Base-by-base conservation (phyloP, 352 stramenopile genomes). In the Aphanomyces astaci region DNA sequence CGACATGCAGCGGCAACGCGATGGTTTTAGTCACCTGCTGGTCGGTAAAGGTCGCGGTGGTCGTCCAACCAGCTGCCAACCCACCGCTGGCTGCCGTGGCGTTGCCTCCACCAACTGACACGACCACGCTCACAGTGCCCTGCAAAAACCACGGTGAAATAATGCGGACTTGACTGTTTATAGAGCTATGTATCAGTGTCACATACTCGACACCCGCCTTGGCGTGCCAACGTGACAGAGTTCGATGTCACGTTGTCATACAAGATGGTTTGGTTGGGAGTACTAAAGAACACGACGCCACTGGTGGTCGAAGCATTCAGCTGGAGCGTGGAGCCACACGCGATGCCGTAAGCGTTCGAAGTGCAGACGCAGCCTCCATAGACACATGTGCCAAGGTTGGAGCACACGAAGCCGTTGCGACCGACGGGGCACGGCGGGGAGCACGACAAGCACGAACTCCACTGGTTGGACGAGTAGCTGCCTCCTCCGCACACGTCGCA, bases 331-430 rank as follows among this genome's bases (percentile, higher is more conserved):
- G 71, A 40, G 31, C 76, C 78, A 65, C 83, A 91, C 48, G 88
- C 78, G 0, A 72, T 71, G 0, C 76, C 75, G 0, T 73, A 71
- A 77, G 78, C 89, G 0, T 63, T 71, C 64, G 51, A 28, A n/a
- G 33, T 49, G 51, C 83, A 91, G 15, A 71, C 65, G 46, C 83
- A 91, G 0, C 78, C 76, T 25, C 81, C 80, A 3, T 79, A 82
- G 3, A 75, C 27, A 52, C 83, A 91, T 2, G 68, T 53, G 11
- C 83, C 83, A 19, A 83, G 81, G 3, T 79, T 79, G 22, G 80
- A 86, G 39, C 83, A 91, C 51, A 78, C 9, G n/a, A 77, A 19
- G 15, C 80, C 78, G 59, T 89, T 89, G n/a, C 81, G 73, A 10
- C 83, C 83, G 5, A 70, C 48, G 5, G 75, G 63, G 59, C 83